phyloP scores from a whole-genome alignment of 495 filamentous ascomycete species.

The Pyronema domesticum region DNA sequence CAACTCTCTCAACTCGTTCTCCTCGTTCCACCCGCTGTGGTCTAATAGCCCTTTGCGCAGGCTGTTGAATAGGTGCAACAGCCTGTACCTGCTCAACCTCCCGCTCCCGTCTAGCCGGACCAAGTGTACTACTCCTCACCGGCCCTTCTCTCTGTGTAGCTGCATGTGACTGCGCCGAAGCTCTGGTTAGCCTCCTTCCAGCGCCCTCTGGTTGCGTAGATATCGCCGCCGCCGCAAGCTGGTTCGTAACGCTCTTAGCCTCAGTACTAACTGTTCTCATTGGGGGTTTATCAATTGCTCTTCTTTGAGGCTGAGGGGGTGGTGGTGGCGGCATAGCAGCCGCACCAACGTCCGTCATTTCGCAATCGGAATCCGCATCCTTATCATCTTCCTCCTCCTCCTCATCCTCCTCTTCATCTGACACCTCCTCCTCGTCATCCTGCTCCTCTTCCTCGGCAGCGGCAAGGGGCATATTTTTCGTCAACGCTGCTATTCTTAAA shows the following conservation, averaged over 20 bases:
- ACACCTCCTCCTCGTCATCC: conserved; percentile 20
- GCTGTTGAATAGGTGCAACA: too few species aligned
- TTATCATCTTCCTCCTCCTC: conserved; percentile 17
- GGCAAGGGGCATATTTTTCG: background rate
- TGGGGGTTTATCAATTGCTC: background rate
- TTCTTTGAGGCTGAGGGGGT: conserved; percentile 4
- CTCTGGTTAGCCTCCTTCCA: background rate
- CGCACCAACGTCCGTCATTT: background rate
- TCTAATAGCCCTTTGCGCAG: too few species aligned
- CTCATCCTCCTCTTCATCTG: conserved; percentile 8
- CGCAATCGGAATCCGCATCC: background rate
- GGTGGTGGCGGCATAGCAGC: background rate
- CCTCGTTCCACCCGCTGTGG: too few species aligned
- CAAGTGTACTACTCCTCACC: background rate
- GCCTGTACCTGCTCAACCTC: too few species aligned
- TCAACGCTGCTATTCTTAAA: conserved; percentile 12
- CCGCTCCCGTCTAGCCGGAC: too few species aligned
- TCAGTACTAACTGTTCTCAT: background rate
- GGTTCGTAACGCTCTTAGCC: background rate
- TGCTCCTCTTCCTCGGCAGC: background rate
- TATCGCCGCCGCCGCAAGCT: background rate
- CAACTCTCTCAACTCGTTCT: too few species aligned
- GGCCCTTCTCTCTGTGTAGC: conserved; percentile 34
- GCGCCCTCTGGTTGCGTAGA: background rate
- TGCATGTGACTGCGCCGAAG: conserved; percentile 23